phyloP scores from a whole-genome alignment of 768 basidiomycete species.

The Termitomyces sp. region DNA sequence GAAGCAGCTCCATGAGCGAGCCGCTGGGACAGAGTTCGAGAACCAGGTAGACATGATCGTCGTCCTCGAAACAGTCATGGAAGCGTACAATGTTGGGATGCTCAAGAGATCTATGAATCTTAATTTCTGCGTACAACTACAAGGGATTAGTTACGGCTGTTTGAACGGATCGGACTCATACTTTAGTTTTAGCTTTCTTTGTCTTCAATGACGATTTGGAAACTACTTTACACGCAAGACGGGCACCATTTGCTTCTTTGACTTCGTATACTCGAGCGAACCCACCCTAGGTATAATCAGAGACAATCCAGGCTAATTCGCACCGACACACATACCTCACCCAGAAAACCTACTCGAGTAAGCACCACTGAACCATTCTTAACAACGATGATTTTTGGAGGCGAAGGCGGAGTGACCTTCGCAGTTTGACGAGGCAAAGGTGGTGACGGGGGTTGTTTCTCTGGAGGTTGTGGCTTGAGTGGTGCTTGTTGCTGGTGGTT shows the following conservation, averaged over 20 bases:
- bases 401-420: slow-evolving; percentile 77
- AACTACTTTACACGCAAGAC: slow-evolving; percentile 90
- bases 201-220: slow-evolving; percentile 89
- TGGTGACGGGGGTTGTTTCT: slow-evolving; percentile 43
- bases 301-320: neutral
- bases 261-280: slow-evolving; percentile 97
- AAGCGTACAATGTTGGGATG: slow-evolving; percentile 94
- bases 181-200: slow-evolving; percentile 97
- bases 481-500: slow-evolving; percentile 19
- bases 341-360: slow-evolving; percentile 75
- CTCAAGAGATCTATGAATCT: slow-evolving; percentile 85
- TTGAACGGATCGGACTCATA: slow-evolving; percentile 19
- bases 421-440: slow-evolving; percentile 79
- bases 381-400: slow-evolving; percentile 72
- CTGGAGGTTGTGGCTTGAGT: slow-evolving; percentile 23
- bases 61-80: slow-evolving; percentile 92
- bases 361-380: slow-evolving; percentile 52
- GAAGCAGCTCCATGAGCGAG: slow-evolving; percentile 87
- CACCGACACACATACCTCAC: slow-evolving; percentile 61
- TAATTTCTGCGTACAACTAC: slow-evolving; percentile 97
- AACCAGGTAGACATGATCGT: slow-evolving; percentile 95
- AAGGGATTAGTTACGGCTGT: neutral
- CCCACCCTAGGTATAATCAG: slow-evolving; percentile 53
- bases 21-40: slow-evolving; percentile 91
- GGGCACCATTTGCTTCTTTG: slow-evolving; percentile 57